Evolutionary conservation across 2,329 filamentous ascomycete species (phyloP).

Genomic region (Metarhizium rileyi): DNA sequence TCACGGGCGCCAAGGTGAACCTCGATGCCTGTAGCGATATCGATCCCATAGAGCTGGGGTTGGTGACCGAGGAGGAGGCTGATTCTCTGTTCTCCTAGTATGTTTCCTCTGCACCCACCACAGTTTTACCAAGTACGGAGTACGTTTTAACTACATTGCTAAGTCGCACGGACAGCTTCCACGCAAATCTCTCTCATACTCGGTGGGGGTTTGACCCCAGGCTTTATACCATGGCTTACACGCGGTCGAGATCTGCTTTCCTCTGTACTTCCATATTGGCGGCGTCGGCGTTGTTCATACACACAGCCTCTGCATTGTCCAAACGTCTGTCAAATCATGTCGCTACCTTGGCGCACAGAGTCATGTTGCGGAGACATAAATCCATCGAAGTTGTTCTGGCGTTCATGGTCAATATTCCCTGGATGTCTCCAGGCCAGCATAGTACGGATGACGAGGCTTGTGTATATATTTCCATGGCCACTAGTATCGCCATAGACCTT

Average conservation of each 20-base stretch:
- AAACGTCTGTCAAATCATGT: conserved; percentile 56
- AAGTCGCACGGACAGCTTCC: conserved; percentile 40
- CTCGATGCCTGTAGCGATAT: conserved; percentile 54
- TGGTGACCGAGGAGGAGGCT: conserved; percentile 57
- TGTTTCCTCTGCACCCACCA: conserved; percentile 17
- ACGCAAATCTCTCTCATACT: conserved; percentile 61
- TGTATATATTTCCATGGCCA: conserved; percentile 58
- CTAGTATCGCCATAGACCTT: conserved; percentile 59
- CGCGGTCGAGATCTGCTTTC: conserved; percentile 58
- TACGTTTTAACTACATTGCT: too few species aligned
- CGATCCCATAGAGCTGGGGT: conserved; percentile 59
- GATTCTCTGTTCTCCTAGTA: conserved; percentile 56
- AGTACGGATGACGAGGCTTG: conserved; percentile 66
- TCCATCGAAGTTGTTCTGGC: conserved; percentile 67
- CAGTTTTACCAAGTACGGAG: background rate
- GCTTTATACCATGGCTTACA: conserved; percentile 56
- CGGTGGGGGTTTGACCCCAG: conserved; percentile 63
- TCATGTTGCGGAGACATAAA: conserved; percentile 51
- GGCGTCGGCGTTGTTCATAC: conserved; percentile 57
- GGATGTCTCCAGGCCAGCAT: conserved; percentile 60
- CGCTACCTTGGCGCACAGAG: conserved; percentile 49
- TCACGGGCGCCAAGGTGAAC: conserved; percentile 52
- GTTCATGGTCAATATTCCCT: conserved; percentile 67
- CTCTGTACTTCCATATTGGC: conserved; percentile 63
- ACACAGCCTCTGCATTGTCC: conserved; percentile 52